These are phyloP conservation scores for Ustilago vetiveriae DNA, from an alignment of 1,284 basidiomycete genomes.

Conservation along the genomic window DNA sequence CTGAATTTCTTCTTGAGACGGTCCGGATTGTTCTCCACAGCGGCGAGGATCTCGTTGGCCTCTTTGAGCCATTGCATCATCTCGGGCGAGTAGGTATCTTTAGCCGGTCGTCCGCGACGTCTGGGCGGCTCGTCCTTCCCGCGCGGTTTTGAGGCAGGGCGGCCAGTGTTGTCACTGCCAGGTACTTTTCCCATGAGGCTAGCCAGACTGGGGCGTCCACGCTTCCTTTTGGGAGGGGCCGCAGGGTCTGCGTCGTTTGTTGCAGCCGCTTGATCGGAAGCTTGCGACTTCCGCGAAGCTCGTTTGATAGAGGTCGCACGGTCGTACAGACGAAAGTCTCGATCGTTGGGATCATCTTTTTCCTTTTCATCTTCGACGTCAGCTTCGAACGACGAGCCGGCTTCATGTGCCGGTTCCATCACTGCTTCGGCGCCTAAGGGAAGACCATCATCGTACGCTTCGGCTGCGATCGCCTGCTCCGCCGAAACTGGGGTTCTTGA, in stretches of 20 bases:
- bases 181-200: constrained; percentile 27
- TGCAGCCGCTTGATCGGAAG: background rate
- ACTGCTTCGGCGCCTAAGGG: constrained; percentile 27
- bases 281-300: background rate
- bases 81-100: constrained; percentile 13
- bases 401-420: constrained; percentile 23
- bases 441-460: constrained; percentile 20
- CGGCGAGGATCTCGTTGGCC: constrained; percentile 19
- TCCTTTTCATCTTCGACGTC: constrained; percentile 18
- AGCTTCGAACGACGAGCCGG: constrained; percentile 10
- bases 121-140: background rate
- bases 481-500: background rate
- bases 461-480: background rate
- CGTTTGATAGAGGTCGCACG: constrained; percentile 1
- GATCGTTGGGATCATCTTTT: constrained; percentile 30
- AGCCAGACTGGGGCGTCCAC: constrained; percentile 10
- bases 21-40: background rate
- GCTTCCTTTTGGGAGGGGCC: background rate
- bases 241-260: background rate
- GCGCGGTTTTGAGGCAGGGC: too few relatives aligned
- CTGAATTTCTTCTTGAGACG: background rate
- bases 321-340: constrained; percentile 19
- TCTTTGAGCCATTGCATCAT: constrained; percentile 18
- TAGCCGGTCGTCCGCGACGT: constrained; percentile 23
- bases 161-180: background rate